Base-by-base conservation (phyloP, 2,329 filamentous ascomycete species). In the Nemania serpens region DNA sequence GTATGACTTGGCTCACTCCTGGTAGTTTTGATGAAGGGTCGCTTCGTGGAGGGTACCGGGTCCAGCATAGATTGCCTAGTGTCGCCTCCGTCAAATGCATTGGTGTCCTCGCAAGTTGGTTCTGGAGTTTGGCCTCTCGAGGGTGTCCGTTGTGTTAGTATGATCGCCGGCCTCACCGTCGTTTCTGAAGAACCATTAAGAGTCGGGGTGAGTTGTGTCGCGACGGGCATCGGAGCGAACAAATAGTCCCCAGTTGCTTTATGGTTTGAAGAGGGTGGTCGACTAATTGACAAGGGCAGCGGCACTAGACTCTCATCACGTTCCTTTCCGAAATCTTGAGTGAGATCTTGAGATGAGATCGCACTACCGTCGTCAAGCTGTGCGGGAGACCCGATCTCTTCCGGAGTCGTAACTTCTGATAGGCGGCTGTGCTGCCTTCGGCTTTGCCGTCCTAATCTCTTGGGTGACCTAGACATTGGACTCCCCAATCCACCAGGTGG, bases 361-460 rank as follows among this genome's bases (percentile, higher is more conserved):
- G 9, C 33, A 25, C 10, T 17, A 9, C 13, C 36, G 43, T 45
- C n/a, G 7, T 4, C 37, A 29, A 52, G 39, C 7, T 68, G 65
- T 12, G 48, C 50, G 20, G 60, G 58, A 7, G 57, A 58, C 11
- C 49, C 39, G 10, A 67, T n/a, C 5, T 72, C 66, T 11, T 70
- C 70, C 7, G 69, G 69, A 3, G 69, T 73, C 2, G 71, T 73
- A 5, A 74, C 68, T 64, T 74, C 72, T 3, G 71, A 73, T 18
- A 74, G 48, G 17, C 62, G 69, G 25, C 72, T 74, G 6, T 66
- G 66, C 37, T 68, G 67, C 22, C 46, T 62, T 59, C 68, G 63
- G n/a, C 63, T 60, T 55, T 61, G 64, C 37, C 62, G 63, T 18
- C 64, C 70, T 18, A 15, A 37, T 36, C 66, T 62, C 39, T 64